Base-by-base conservation (phyloP, 73 alveolate genomes). In the Symbiodinium pilosum region DNA sequence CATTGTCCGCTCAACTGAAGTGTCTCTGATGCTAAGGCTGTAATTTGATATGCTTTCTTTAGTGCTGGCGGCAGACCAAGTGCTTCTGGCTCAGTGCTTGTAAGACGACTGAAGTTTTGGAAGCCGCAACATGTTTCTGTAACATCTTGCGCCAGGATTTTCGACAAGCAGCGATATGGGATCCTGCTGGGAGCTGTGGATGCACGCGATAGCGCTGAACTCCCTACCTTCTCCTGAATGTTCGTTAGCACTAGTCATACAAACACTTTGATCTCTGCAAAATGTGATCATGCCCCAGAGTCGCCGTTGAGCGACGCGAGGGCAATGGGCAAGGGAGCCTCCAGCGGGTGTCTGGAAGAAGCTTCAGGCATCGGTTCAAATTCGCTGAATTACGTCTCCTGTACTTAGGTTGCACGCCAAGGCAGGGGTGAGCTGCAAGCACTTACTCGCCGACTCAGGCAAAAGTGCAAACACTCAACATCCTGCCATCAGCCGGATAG, bases 141-240 rank as follows among this genome's bases (percentile, higher is more conserved):
- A 24, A 26, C 81, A 64, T 24, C 77, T 64, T 24, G 77, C 30
- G 81, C 81, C 81, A 64, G 81, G 81, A n/a, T 64, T 64, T 64
- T 64, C 81, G 81, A 64, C 81, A 64, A 64, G 81, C 81, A 64
- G 81, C 81, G 81, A 64, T 64, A 38, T 64, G 81, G 81, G 81
- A 64, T 64, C 81, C 81, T 64, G 81, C 81, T 64, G 81, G 81
- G 81, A 64, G 81, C 59, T 47, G 59, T 64, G 81, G 81, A 64
- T 64, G 81, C 81, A 64, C 30, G 81, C 34, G 81, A 64, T 64
- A 64, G 81, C 81, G 81, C 81, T 64, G 81, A 64, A 64, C 81
- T 64, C 81, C 39, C 81, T n/a, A 38, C 81, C 81, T 28, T 64
- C n/a, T n/a, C n/a, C n/a, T n/a, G n/a, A n/a, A n/a, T n/a, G n/a